These are phyloP conservation scores for Cylindrodendrum hubeiense DNA, from an alignment of 2,329 filamentous ascomycete species.

Conservation along the genomic window DNA sequence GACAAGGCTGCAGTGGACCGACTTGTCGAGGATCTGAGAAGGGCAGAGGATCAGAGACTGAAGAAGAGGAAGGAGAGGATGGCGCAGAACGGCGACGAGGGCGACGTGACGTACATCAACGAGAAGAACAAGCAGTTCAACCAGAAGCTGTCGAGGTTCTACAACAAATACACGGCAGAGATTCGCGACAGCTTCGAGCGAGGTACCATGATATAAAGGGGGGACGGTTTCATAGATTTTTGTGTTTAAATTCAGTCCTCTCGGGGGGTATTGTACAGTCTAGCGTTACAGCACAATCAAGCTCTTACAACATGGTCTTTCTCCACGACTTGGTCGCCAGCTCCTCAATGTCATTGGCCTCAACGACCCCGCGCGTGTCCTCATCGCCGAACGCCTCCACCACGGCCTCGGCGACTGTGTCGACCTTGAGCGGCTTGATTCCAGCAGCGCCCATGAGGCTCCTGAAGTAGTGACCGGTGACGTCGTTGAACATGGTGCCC, in stretches of 20 bases:
- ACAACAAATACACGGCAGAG: conserved; percentile 98
- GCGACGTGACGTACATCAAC: conserved; percentile 98
- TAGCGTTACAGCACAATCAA: conserved; percentile 38
- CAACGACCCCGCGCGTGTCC: conserved; percentile 78
- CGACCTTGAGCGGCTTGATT: conserved; percentile 88
- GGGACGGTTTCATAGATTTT: conserved; percentile 27
- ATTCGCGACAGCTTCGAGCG: conserved; percentile 98
- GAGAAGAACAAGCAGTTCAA: conserved; percentile 99
- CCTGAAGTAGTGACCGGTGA: conserved; percentile 81
- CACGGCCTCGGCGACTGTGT: conserved; percentile 88
- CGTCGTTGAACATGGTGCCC: conserved; percentile 80
- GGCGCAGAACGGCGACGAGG: conserved; percentile 83
- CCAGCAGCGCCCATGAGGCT: conserved; percentile 85
- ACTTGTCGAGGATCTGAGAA: conserved; percentile 85
- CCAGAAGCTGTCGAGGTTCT: conserved; percentile 94
- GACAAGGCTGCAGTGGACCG: conserved; percentile 89
- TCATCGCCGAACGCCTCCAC: conserved; percentile 88
- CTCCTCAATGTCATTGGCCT: conserved; percentile 83
- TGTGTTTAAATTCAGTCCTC: conserved; percentile 27
- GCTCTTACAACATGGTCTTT: conserved; percentile 82
- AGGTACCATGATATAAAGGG: conserved; percentile 87
- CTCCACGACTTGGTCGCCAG: conserved; percentile 88
- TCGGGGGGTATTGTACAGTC: conserved; percentile 47
- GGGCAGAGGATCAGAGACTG: conserved; percentile 87
- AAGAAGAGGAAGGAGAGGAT: conserved; percentile 89